phyloP scores from a whole-genome alignment of 2,329 filamentous ascomycete species.

The Lomentospora prolificans region DNA sequence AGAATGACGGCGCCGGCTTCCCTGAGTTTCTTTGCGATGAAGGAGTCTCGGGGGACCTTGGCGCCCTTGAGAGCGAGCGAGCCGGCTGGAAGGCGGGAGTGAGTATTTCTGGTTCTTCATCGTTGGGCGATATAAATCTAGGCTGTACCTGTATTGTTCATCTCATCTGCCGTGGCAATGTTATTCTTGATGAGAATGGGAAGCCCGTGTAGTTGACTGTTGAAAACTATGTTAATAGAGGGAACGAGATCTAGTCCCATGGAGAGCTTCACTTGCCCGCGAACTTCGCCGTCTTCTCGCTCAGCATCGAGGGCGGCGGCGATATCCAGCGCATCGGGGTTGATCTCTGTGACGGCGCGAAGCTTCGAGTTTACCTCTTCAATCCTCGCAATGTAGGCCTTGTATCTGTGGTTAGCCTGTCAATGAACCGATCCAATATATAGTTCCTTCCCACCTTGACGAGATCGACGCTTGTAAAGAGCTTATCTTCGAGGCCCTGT shows the following conservation, averaged over 20 bases:
- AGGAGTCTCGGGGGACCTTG: slow-evolving; percentile 44
- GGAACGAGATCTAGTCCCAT: neutral
- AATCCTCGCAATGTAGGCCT: slow-evolving; percentile 18
- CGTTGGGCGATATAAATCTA: neutral
- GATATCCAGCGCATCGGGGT: slow-evolving; percentile 23
- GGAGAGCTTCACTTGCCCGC: slow-evolving; percentile 14
- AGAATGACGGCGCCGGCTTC: slow-evolving; percentile 51
- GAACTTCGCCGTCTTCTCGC: slow-evolving; percentile 16
- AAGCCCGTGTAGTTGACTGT: slow-evolving; percentile 46
- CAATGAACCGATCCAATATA: no score
- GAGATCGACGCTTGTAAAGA: slow-evolving; percentile 26
- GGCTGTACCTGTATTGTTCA: slow-evolving; percentile 45
- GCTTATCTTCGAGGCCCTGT: slow-evolving; percentile 19
- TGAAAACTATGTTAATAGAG: neutral
- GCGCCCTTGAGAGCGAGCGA: slow-evolving; percentile 49
- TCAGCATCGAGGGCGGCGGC: slow-evolving; percentile 22
- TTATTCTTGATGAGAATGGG: slow-evolving; percentile 58
- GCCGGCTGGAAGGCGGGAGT: slow-evolving; percentile 27
- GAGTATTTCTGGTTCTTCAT: neutral
- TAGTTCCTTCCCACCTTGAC: slow-evolving; percentile 15
- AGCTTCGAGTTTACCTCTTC: slow-evolving; percentile 17
- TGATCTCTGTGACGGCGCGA: slow-evolving; percentile 24
- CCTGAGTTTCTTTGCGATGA: slow-evolving; percentile 46
- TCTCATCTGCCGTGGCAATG: slow-evolving; percentile 49
- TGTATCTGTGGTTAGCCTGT: neutral